Evolutionary conservation across 1,284 basidiomycete species (phyloP).

Genomic region (Ceratobasidium sp.): DNA sequence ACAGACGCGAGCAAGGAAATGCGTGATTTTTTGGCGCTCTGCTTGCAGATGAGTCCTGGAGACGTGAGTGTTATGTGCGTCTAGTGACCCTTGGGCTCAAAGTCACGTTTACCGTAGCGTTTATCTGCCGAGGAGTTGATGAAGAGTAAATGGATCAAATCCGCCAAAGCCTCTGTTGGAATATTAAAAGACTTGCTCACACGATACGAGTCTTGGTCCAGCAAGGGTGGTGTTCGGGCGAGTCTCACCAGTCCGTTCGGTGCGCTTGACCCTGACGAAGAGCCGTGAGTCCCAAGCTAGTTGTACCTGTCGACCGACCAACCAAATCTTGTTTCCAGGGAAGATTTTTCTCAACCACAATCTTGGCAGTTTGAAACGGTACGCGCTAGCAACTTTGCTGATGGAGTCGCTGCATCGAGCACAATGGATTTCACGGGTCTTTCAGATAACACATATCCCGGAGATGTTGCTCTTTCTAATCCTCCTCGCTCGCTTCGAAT

Average conservation of each 20-base stretch:
- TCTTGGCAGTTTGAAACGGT: conserved; percentile 81
- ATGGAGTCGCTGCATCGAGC: conserved; percentile 10
- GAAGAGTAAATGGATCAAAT: conserved; percentile 94
- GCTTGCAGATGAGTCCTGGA: conserved; percentile 82
- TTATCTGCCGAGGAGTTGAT: conserved; percentile 87
- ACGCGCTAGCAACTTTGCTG: conserved; percentile 49
- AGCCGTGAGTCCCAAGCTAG: conserved; percentile 4
- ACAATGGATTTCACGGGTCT: conserved; percentile 7
- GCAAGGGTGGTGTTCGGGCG: conserved; percentile 79
- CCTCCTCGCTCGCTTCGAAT: conserved; percentile 70
- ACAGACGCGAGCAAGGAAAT: conserved; percentile 83
- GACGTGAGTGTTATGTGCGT: conserved; percentile 61
- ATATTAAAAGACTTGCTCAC: conserved; percentile 85
- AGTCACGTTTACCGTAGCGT: conserved; percentile 60
- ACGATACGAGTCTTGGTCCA: conserved; percentile 77
- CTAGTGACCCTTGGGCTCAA: neutral
- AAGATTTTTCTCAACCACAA: conserved; percentile 33
- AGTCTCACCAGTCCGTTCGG: conserved; percentile 63
- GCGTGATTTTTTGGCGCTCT: conserved; percentile 87
- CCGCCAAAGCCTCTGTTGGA: conserved; percentile 71
- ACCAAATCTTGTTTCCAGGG: neutral
- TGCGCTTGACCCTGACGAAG: conserved; percentile 32
- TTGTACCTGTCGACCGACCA: conserved; percentile 42
- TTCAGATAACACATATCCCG: neutral
- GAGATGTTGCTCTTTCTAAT: conserved; percentile 31